Evolutionary conservation across 176 grass and related monocot species (phyloP), one percentile per base, ranked within the genome.

Genomic region (Urochloa ruziziensis): DNA sequence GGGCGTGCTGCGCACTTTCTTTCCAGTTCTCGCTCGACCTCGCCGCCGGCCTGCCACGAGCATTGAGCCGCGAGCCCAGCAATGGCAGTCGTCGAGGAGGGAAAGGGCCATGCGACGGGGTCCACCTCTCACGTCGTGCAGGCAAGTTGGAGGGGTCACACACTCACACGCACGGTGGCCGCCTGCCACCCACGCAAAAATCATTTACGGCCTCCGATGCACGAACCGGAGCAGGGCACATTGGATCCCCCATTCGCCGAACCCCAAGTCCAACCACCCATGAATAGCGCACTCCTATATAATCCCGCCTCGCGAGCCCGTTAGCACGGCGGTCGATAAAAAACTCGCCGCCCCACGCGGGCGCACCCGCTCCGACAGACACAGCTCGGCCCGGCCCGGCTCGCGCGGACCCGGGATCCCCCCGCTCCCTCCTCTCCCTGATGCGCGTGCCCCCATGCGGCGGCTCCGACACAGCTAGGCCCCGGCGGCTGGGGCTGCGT

Each of bases 201-300:
- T 81, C 69, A 76, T 85, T 85, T 70, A 42, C 83, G 53, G 16
- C 62, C 19, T 58, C 61, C 51, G 32, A 80, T 60, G 61, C 51
- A 52, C 51, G 52, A 75, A 81, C 49, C 46, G 16, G 72, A 51
- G 74, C 29, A 36, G 28, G 40, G 69, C 70, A 82, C 83, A 86
- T 90, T 44, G 88, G 88, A 90, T 82, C 83, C 88, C 72, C 72
- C 64, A 3, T 78, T 90, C 46, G 18, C 44, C 56, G 57, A 82
- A 86, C 88, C 83, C 88, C 5, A 90, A 72, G 83, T 82, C 83
- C 88, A 90, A 86, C 83, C 13, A 82, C 56, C 78, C 68, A 28
- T 70, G 61, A 42, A 79, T 61, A 62, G 23, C 82, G 48, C 33
- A 24, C 40, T 43, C 69, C 77, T 63, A 54, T 83, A 58, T 21